Conservation (phyloP, 2,329 filamentous ascomycete genomes). For the Laburnicola sp. region DNA sequence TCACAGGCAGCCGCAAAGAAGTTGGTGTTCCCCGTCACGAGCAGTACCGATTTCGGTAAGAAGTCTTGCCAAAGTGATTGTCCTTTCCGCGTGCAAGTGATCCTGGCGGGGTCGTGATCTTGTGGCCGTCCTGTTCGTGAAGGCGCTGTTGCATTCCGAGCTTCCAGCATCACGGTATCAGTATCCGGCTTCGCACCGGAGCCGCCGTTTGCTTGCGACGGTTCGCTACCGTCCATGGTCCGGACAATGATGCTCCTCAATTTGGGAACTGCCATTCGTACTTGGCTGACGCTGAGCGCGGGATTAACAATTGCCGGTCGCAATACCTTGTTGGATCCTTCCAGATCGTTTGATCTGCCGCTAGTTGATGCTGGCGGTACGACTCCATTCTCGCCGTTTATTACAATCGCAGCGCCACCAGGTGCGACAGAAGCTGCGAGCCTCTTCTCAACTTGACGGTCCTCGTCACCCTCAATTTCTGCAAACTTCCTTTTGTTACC, state of each 20-base stretch:
- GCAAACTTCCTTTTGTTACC: constrained; percentile 90
- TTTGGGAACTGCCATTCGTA: constrained; percentile 84
- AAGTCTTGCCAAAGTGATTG: constrained; percentile 91
- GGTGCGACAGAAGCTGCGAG: constrained; percentile 62
- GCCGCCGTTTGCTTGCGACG: constrained; percentile 51
- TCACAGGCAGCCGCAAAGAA: constrained; percentile 95
- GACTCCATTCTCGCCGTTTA: constrained; percentile 75
- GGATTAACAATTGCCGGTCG: constrained; percentile 86
- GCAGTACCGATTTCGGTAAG: constrained; percentile 80
- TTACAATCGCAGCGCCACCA: constrained; percentile 73
- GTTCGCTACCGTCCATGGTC: constrained; percentile 69
- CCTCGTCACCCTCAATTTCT: constrained; percentile 74
- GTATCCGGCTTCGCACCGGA: constrained; percentile 52
- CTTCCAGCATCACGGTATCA: constrained; percentile 78
- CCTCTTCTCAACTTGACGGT: constrained; percentile 62
- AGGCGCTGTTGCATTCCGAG: constrained; percentile 72
- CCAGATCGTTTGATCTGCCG: constrained; percentile 42
- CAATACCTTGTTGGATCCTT: constrained; percentile 72
- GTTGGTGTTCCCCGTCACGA: constrained; percentile 84
- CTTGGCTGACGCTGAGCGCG: constrained; percentile 76
- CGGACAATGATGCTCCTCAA: constrained; percentile 80
- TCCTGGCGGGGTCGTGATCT: constrained; percentile 78
- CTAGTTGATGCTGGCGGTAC: constrained; percentile 69
- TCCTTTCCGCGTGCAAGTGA: constrained; percentile 80
- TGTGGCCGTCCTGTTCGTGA: constrained; percentile 62